phyloP scores from a whole-genome alignment of 169 alveolate genomes.

The Eimeria acervulina region DNA sequence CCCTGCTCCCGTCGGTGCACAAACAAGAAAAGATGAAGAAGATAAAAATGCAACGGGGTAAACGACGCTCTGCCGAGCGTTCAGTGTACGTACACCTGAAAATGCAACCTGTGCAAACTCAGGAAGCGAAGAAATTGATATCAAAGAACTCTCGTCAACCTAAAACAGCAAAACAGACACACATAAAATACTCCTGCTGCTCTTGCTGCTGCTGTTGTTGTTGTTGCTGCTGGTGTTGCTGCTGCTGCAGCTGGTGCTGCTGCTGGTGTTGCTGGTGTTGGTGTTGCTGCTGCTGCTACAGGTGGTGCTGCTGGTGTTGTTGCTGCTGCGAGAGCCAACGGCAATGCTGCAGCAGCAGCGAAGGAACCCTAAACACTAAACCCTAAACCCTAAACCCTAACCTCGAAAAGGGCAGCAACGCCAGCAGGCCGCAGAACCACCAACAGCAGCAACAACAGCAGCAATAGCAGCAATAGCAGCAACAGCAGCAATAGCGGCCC shows the following conservation, averaged over 20 bases:
- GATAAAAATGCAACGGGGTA: constrained; percentile 82
- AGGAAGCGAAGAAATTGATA: constrained; percentile 77
- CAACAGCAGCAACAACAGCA: neutral
- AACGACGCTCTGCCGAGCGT: constrained; percentile 85
- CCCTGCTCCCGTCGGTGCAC: constrained; percentile 94
- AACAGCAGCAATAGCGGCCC: neutral
- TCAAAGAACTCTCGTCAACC: constrained; percentile 18
- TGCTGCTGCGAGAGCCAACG: too few relatives aligned
- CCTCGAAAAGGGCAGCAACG: too few relatives aligned
- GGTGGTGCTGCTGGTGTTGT: too few relatives aligned
- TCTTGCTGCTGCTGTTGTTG: neutral
- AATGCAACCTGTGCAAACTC: constrained; percentile 85
- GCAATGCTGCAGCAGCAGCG: too few relatives aligned
- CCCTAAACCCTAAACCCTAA: too few relatives aligned
- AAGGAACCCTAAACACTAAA: too few relatives aligned
- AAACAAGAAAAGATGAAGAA: constrained; percentile 36
- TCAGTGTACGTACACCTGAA: constrained; percentile 76
- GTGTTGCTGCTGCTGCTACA: neutral
- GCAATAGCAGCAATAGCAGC: neutral
- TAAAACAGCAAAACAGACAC: constrained; percentile 2
- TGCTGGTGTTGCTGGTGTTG: neutral
- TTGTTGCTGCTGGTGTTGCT: neutral
- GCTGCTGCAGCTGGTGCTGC: neutral
- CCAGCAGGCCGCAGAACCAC: too few relatives aligned
- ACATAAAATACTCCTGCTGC: neutral